Base-by-base conservation (phyloP, 2,329 filamentous ascomycete genomes). In the Hypocreales sp. region DNA sequence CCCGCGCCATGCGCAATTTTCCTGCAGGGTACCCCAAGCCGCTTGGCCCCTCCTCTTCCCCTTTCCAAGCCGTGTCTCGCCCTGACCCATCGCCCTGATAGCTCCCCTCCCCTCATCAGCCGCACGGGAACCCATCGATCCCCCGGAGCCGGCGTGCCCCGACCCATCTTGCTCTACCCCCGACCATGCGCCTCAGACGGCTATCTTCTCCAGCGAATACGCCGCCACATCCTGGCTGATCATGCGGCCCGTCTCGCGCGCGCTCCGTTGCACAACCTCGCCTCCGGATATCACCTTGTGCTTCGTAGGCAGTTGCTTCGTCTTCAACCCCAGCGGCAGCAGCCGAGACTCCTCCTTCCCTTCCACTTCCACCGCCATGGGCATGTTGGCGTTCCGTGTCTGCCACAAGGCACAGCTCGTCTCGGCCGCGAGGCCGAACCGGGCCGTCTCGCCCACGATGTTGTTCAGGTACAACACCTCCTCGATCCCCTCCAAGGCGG, bases 161-260 rank as follows among this genome's bases (percentile, higher is more conserved):
- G n/a, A n/a, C n/a, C n/a, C n/a, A n/a, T n/a, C n/a, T n/a, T n/a
- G n/a, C n/a, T n/a, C n/a, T n/a, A n/a, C n/a, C n/a, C n/a, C n/a
- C n/a, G n/a, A n/a, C n/a, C n/a, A n/a, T n/a, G n/a, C n/a, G n/a
- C 44, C 34, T 56, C 63, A 82, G 41, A 83, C 58, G 28, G 66
- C 52, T 40, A 92, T 73, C 52, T 72, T 71, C 56, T 93, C 83
- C 38, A 87, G 65, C 25, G 79, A 82, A 56, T 94, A 93, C 38
- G 76, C 72, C 30, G 79, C 79, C 35, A 86, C 77, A 47, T 75
- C 76, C 55, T 80, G 79, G 46, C 79, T 82, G 45, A 79, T 71
- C 48, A 92, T 55, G 51, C 79, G 72, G 12, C 79, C 81, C 32
- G 76, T 73, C 55, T 92, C 79, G 50, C 83, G 64, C 40, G 58